phyloP scores from a whole-genome alignment of 768 basidiomycete genomes.

The Sistotremastrum suecicum region DNA sequence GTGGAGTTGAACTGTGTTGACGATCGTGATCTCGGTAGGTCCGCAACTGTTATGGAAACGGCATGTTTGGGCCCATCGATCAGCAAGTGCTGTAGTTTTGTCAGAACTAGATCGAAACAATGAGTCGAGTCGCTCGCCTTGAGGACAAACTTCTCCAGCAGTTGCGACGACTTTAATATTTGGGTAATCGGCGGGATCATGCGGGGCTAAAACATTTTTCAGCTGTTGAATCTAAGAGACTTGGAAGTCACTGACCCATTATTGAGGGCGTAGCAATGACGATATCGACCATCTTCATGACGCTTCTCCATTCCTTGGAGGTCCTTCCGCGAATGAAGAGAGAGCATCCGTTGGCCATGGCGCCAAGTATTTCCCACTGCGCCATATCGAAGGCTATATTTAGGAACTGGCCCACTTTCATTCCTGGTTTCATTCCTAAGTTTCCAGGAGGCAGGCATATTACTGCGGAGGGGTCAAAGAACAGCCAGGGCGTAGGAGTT shows the following conservation, averaged over 20 bases:
- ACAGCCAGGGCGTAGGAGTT: background rate
- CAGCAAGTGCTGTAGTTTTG: conserved; percentile 18
- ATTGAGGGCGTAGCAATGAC: conserved; percentile 42
- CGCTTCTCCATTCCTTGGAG: conserved; percentile 32
- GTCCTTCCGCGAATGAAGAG: conserved; percentile 39
- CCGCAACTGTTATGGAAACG: conserved; percentile 42
- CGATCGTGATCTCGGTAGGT: conserved; percentile 47
- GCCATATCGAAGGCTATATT: conserved; percentile 59
- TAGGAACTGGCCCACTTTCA: conserved; percentile 43
- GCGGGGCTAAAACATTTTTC: conserved; percentile 16
- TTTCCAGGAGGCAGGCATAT: conserved; percentile 36
- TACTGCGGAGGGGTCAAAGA: conserved; percentile 16
- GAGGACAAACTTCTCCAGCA: conserved; percentile 44
- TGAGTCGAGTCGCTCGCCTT: conserved; percentile 19
- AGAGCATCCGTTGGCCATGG: conserved; percentile 36
- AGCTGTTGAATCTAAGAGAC: background rate
- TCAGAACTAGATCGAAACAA: background rate
- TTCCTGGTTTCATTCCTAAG: conserved; percentile 40
- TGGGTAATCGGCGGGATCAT: conserved; percentile 38
- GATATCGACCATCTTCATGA: conserved; percentile 36
- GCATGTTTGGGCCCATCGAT: conserved; percentile 29
- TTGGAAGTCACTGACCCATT: conserved; percentile 16
- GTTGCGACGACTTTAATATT: conserved; percentile 39
- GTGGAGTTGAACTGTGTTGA: conserved; percentile 41
- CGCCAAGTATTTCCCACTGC: conserved; percentile 45